Base-by-base conservation (phyloP, 345 rosid genomes). In the Murraya paniculata region DNA sequence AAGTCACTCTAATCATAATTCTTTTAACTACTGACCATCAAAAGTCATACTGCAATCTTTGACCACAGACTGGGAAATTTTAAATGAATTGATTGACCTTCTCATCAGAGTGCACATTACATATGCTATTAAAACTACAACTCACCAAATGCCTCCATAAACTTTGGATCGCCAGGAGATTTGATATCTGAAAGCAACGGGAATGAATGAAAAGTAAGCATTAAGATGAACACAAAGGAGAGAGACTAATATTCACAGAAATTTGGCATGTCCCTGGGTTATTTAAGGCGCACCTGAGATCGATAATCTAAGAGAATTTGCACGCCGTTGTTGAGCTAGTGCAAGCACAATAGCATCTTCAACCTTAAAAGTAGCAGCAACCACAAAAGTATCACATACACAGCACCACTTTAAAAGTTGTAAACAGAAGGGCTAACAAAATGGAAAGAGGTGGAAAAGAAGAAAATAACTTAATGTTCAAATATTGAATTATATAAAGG, bases 121-220 rank as follows among this genome's bases (percentile, higher is more conserved):
- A 41, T 11, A 19, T 45, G 50, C 22, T 68, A 61, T 45, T 38
- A 78, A 59, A 13, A 58, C 27, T 72, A 73, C 57, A 65, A 85
- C 94, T 90, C 81, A 96, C 99, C 99, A 84, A 91, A 85, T 83
- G 97, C 89, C 88, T 96, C 99, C 89, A 81, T 74, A 53, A 68
- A 88, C 83, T 92, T 95, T 16, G 94, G 94, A 88, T 92, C 98
- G 77, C 91, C 86, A 1, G 97, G 93, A 61, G 97, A 94, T 78
- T 92, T 96, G 78, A 89, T 56, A 79, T 95, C 99, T 95, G 91
- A 69, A 85, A 73, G 75, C 36, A 82, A 85, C 75, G 36, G 45
- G 65, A 76, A 13, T 7, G 27, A 53, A 76, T 79, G 72, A 74
- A 70, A 53, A 45, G 19, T 22, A 82, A 35, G 68, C 75, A 77